Base-by-base conservation (phyloP, 2,329 filamentous ascomycete genomes). In the Fusarium fracticaudum region DNA sequence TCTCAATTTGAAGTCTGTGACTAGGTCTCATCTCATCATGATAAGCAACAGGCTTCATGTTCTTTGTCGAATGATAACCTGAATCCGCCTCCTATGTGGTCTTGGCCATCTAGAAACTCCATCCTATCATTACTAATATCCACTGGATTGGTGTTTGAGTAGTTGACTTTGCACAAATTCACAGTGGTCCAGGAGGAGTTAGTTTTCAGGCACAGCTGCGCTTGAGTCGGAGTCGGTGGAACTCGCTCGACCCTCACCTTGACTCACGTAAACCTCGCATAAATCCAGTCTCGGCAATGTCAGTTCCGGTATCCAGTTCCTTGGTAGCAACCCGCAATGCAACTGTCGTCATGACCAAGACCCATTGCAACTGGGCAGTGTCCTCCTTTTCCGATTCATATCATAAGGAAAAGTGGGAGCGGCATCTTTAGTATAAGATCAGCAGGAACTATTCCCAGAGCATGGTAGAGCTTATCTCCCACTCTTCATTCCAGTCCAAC, bases 401-500 rank as follows among this genome's bases (percentile, higher is more conserved):
- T 40, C 10, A 22, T 33, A 35, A 29, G 26, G 38, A 18, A 44
- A 41, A 66, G 67, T 55, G 51, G 38, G 37, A 57, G 53, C 22
- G 15, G 11, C 22, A 57, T 45, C 31, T 26, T 35, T 44, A 26
- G 17, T 5, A 29, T 3, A 18, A 37, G 71, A 73, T 73, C 71
- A 48, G 15, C 53, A 45, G 37, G 45, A 2, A 48, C 43, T 41
- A 55, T 60, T 44, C 29, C 40, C 37, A 18, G 24, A 50, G 55
- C 31, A 54, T 60, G 31, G 43, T 59, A 15, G 62, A 66, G 54
- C 29, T 67, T 54, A 71, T 73, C 48, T 73, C 45, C 51, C 35
- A 26, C 60, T 55, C 71, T 41, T 20, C 38, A 26, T 51, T 65
- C 43, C 57, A 51, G 35, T 29, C 47, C 51, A 51, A 55, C 69